Base-by-base conservation (phyloP, 2,329 filamentous ascomycete species). In the Hymenoscyphus scutula region DNA sequence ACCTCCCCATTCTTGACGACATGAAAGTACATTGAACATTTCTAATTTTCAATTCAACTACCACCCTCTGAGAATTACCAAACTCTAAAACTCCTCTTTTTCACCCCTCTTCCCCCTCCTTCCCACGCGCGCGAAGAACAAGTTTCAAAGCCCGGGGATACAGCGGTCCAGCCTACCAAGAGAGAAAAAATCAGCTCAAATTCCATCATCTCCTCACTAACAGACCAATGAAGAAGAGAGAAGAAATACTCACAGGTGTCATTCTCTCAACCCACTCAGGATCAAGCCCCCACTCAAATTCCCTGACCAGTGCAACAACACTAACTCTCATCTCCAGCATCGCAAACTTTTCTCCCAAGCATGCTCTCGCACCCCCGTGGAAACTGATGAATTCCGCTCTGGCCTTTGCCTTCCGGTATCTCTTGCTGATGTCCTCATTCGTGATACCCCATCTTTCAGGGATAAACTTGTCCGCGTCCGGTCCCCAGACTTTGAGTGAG, bases 261-360 rank as follows among this genome's bases (percentile, higher is more conserved):
- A 54, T 60, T 23, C 58, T 53, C 23, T 60, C 58, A 13, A 19
- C 6, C 58, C 58, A 60, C 41, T 38, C 34, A 3, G 30, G 30
- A 55, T 60, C 58, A 8, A 60, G 17, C 7, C 32, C 51, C 58
- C 58, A 60, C 30, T 34, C 51, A 55, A 60, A 53, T 13, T 11
- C 51, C 32, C 51, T 60, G 32, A 60, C 48, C 48, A 60, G 32
- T 10, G 8, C 29, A 4, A 15, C 19, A 54, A 45, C 19, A 53
- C 30, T 54, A n/a, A 60, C 34, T 30, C 58, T 53, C 30, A 37
- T 54, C 32, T 60, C 58, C 15, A 60, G 30, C 45, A 60, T 53
- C 11, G 58, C 58, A 32, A 60, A 60, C 58, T 54, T 60, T 51
- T 60, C 58, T 3, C 58, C 58, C 34, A 60, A 55, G 29, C 58